Conservation (phyloP, 2,329 filamentous ascomycete genomes). For the Nannizziopsis arthrosporioides region DNA sequence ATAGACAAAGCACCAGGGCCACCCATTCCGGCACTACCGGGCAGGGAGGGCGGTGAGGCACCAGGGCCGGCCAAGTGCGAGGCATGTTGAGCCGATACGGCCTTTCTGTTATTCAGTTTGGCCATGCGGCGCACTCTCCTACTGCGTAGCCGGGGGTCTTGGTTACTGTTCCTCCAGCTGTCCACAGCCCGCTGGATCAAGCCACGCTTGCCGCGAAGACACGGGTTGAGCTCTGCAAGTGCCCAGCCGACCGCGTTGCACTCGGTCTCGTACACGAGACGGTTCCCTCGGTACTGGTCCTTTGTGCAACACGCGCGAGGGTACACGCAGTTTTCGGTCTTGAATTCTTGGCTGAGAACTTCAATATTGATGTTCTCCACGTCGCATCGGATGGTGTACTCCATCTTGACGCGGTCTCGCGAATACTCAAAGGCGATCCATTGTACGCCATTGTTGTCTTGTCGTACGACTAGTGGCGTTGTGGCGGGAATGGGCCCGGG, state of each 20-base stretch:
- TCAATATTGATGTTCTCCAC: conserved; percentile 94
- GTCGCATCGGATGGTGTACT: conserved; percentile 96
- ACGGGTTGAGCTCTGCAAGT: conserved; percentile 80
- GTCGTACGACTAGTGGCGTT: conserved; percentile 82
- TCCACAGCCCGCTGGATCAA: conserved; percentile 95
- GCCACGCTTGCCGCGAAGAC: conserved; percentile 81
- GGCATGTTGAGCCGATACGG: conserved; percentile 45
- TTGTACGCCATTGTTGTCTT: conserved; percentile 92
- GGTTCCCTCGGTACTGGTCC: conserved; percentile 92
- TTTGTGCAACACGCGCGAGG: conserved; percentile 89
- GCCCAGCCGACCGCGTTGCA: conserved; percentile 99
- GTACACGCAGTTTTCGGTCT: conserved; percentile 96
- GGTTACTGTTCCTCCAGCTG: conserved; percentile 98
- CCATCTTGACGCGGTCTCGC: conserved; percentile 94
- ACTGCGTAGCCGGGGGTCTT: conserved; percentile 82
- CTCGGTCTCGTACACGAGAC: conserved; percentile 91
- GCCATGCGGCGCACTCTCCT: conserved; percentile 87
- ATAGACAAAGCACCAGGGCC: conserved; percentile 52
- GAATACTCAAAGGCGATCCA: conserved; percentile 99
- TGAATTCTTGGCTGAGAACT: conserved; percentile 74
- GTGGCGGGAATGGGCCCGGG: conserved; percentile 95
- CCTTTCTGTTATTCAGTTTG: conserved; percentile 83
- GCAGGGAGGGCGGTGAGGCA: conserved; percentile 51
- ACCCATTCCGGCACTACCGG: conserved; percentile 32
- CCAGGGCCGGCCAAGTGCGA: conserved; percentile 57